Conservation (phyloP, 345 rosid species). For the Viola odorata region DNA sequence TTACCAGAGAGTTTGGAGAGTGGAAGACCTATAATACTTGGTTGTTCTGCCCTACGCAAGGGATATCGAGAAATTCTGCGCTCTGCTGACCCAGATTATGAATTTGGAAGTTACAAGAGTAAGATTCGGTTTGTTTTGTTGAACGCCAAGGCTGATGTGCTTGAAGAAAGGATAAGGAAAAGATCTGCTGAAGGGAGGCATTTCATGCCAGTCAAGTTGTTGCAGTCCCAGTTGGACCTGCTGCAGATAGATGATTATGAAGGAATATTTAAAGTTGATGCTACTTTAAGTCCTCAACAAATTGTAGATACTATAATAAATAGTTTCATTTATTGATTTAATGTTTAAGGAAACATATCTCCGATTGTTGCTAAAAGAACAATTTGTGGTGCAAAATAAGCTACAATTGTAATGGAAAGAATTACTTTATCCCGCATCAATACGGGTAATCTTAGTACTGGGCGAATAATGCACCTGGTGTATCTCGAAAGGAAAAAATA, state of each 20-base stretch:
- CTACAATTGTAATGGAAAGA: too few species aligned
- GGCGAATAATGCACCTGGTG: too few species aligned
- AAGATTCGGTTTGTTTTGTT: conserved; percentile 54
- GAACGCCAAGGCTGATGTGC: conserved; percentile 49
- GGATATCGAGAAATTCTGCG: conserved; percentile 70
- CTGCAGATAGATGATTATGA: conserved; percentile 62
- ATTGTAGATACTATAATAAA: conserved; percentile 15
- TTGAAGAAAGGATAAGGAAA: conserved; percentile 44
- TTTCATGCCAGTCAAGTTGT: conserved; percentile 73
- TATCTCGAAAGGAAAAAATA: too few species aligned
- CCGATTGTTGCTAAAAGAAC: too few species aligned
- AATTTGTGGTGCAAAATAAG: too few species aligned
- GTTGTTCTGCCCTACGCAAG: conserved; percentile 68
- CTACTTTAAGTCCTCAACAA: conserved; percentile 36
- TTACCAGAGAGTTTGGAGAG: conserved; percentile 31
- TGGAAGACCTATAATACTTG: conserved; percentile 46
- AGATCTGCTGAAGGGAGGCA: conserved; percentile 65
- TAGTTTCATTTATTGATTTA: not conserved
- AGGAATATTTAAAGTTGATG: conserved; percentile 51
- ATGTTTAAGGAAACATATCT: too few species aligned
- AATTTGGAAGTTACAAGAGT: conserved; percentile 31
- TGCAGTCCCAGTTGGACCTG: conserved; percentile 74
- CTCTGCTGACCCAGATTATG: conserved; percentile 49
- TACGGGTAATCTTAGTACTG: too few species aligned
- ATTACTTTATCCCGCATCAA: too few species aligned